Conservation (phyloP, 768 basidiomycete species). For the Daedalea quercina region DNA sequence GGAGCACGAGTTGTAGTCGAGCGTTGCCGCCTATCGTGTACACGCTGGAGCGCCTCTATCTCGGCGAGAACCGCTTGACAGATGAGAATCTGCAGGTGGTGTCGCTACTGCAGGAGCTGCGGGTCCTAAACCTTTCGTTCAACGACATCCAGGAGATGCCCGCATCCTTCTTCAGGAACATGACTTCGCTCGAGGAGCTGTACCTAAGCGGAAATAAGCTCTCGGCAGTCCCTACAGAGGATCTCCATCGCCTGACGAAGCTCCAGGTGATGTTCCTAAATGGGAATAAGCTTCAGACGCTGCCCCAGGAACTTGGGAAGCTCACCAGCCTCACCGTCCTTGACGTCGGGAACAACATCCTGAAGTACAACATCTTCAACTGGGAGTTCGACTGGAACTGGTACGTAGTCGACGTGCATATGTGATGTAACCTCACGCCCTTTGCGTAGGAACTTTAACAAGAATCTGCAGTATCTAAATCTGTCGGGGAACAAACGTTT, state of each 20-base stretch:
- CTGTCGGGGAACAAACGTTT: constrained; percentile 95
- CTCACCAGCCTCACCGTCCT: constrained; percentile 71
- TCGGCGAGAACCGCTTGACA: constrained; percentile 84
- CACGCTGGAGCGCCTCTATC: constrained; percentile 71
- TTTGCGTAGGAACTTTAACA: constrained; percentile 85
- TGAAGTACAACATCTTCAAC: constrained; percentile 97
- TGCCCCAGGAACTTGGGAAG: constrained; percentile 87
- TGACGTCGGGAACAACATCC: constrained; percentile 88
- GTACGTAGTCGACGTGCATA: constrained; percentile 36
- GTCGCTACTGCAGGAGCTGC: constrained; percentile 69
- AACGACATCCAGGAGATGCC: constrained; percentile 93
- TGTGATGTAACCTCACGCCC: background rate
- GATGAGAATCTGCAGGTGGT: constrained; percentile 75
- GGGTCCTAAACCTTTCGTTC: constrained; percentile 86
- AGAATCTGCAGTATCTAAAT: constrained; percentile 88
- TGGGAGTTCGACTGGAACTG: constrained; percentile 99
- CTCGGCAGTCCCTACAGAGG: constrained; percentile 84
- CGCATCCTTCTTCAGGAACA: constrained; percentile 61
- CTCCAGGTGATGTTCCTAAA: constrained; percentile 82
- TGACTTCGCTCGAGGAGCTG: constrained; percentile 70
- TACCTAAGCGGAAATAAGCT: constrained; percentile 96
- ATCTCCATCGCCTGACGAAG: constrained; percentile 62
- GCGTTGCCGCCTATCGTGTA: constrained; percentile 53
- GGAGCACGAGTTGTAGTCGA: constrained; percentile 16
- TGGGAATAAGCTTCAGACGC: constrained; percentile 86